Percentiles rank a stretch among this genome's conserved stretches.
These are phyloP conservation scores for Hypoxylon perforatum DNA, from an alignment of 495 filamentous ascomycete genomes.

Conservation along the genomic window DNA sequence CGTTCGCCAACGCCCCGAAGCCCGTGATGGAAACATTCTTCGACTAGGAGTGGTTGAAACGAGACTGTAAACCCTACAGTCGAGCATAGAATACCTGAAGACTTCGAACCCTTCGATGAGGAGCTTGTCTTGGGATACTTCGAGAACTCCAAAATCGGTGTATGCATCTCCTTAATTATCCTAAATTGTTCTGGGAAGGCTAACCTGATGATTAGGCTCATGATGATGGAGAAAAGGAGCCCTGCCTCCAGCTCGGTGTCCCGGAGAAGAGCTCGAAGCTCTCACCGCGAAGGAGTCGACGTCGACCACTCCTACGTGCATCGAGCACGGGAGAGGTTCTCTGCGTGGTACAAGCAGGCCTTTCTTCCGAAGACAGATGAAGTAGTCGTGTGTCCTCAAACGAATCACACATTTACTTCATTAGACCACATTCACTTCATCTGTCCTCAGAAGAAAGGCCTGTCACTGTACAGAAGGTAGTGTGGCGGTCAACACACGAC, in stretches of 20 bases:
- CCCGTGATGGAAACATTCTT: slow-evolving; percentile 67
- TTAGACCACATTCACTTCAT: too few species aligned
- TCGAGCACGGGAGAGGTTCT: too few species aligned
- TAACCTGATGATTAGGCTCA: slow-evolving; percentile 71
- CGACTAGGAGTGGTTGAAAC: slow-evolving; percentile 54
- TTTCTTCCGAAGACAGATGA: too few species aligned
- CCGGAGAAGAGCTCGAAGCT: too few species aligned
- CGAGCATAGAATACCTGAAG: slow-evolving; percentile 19
- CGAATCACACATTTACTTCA: too few species aligned
- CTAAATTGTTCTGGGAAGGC: slow-evolving; percentile 11
- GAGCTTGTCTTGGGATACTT: slow-evolving; percentile 80
- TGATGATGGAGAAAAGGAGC: slow-evolving; percentile 81
- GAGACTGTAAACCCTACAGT: not conserved
- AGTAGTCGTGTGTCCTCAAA: too few species aligned
- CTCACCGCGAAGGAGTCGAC: too few species aligned
- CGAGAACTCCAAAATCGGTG: slow-evolving; percentile 72
- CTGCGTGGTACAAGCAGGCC: too few species aligned
- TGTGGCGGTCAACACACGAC: too few species aligned
- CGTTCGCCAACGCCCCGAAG: slow-evolving; percentile 69
- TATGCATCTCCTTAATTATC: slow-evolving; percentile 52
- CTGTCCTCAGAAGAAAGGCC: too few species aligned
- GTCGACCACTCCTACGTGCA: too few species aligned
- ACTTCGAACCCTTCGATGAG: slow-evolving; percentile 73
- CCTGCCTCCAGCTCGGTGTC: slow-evolving; percentile 78
- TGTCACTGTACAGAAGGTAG: too few species aligned